Base-by-base conservation (phyloP, 306 rosid species). In the Gastrolobium bilobum region DNA sequence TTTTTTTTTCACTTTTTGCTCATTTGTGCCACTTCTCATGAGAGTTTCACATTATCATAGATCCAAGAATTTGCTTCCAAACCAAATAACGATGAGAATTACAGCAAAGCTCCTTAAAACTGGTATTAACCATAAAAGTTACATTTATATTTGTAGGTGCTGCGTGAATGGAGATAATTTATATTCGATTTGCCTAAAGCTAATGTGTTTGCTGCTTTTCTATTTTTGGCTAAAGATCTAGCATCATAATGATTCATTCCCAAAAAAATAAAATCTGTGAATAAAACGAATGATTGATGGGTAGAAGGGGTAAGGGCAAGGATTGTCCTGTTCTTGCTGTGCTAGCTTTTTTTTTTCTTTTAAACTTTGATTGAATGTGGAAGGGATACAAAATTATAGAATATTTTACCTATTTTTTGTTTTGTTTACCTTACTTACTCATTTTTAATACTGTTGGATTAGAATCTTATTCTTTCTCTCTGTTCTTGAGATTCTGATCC, bases 1-100 rank as follows among this genome's bases (percentile, higher is more conserved):
- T 14, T 26, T 38, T 33, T 70, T 15, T 68, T 63, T 14, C n/a
- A 61, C 35, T 61, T 52, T 13, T 77, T 20, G 62, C 79, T 3
- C 56, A 62, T 48, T 50, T 51, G 64, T 29, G 62, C 63, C 10
- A 29, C 71, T 61, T 61, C 7, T n/a, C 2, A 34, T 2, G 15
- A 5, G 69, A 10, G 15, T 42, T 48, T 46, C 39, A 10, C 39
- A 26, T 43, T 40, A 26, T 29, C 10, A 60, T 59, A 5, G 15
- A 2, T 59, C 59, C 33, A 13, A 40, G 15, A 59, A 38, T 11
- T 14, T n/a, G 14, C 4, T 14, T 11, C n/a, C 30, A 62, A 38
- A 6, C 33, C 31, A 62, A 62, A 7, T 37, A 37, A 62, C 4
- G 48, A 14, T 37, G 48, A 37, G 47, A 37, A 62, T 37, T 61